phyloP scores from a whole-genome alignment of 2,329 filamentous ascomycete species.

The Penicillium expansum region DNA sequence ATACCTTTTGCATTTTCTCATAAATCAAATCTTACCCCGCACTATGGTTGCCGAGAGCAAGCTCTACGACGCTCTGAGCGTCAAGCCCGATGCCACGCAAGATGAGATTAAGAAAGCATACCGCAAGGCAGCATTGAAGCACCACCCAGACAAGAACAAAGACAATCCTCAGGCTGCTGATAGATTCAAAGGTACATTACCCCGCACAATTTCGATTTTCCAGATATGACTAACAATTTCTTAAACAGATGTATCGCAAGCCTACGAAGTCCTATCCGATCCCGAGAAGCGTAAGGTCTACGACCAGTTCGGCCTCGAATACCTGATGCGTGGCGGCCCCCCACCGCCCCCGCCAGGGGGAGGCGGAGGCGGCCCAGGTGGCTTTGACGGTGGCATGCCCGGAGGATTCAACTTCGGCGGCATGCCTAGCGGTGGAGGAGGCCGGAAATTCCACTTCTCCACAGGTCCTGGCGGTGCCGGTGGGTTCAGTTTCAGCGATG shows the following conservation, averaged over 20 bases:
- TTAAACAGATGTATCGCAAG: slow-evolving; percentile 76
- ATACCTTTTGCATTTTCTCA: background rate
- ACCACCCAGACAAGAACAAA: slow-evolving; percentile 97
- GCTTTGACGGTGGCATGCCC: slow-evolving; percentile 58
- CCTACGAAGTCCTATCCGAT: slow-evolving; percentile 96
- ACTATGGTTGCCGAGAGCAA: slow-evolving; percentile 91
- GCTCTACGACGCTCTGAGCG: slow-evolving; percentile 80
- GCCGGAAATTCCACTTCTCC: slow-evolving; percentile 48
- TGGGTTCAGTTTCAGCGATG: slow-evolving; percentile 79
- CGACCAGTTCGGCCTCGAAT: slow-evolving; percentile 91
- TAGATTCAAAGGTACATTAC: slow-evolving; percentile 75
- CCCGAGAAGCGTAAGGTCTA: slow-evolving; percentile 96
- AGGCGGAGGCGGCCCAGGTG: slow-evolving; percentile 52
- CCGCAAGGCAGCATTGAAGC: slow-evolving; percentile 81
- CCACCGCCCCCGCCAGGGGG: slow-evolving; percentile 61
- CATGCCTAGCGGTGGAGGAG: slow-evolving; percentile 53
- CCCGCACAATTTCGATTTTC: background rate
- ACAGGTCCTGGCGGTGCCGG: slow-evolving; percentile 53
- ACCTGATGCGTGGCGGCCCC: slow-evolving; percentile 76
- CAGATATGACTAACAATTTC: background rate
- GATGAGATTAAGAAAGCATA: slow-evolving; percentile 96
- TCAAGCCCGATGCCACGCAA: slow-evolving; percentile 77
- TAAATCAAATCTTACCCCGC: slow-evolving; percentile 13
- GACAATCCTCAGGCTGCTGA: slow-evolving; percentile 80
- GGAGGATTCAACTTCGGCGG: slow-evolving; percentile 53